Base-by-base conservation (phyloP, 2,329 filamentous ascomycete genomes). In the Rhinocladiella mackenziei region DNA sequence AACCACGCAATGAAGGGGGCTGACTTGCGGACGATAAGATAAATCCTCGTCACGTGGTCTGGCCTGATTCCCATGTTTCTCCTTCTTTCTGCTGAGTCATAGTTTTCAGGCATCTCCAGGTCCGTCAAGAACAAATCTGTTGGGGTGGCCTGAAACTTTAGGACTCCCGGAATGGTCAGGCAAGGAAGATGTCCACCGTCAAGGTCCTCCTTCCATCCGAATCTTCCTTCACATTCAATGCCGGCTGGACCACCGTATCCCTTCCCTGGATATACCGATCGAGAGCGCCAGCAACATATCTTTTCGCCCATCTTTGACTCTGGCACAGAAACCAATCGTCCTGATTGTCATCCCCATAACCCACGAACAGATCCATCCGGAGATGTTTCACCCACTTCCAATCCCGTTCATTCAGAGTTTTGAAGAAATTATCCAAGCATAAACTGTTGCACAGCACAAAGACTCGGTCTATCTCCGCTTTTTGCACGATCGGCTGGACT, bases 281-380 rank as follows among this genome's bases (percentile, higher is more conserved):
- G 13, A 51, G 29, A 11, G 42, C 30, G 19, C 49, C 45, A 10
- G 35, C 22, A 13, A 51, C 45, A 32, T 48, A 48, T 37, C 44
- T 28, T 18, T 15, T 48, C 3, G 49, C 45, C 49, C 49, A 51
- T 13, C 41, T 43, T 20, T 48, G 40, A 35, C 38, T 51, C 25
- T 51, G 49, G 32, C 36, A 28, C 6, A 51, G 28, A 18, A 51
- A 51, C 49, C 49, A 51, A 23, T 51, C 45, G 33, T 51, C 49
- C 23, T 48, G 40, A 17, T 31, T 34, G 25, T 35, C 33, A 6
- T 36, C 40, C 20, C 41, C 44, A 32, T 38, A 48, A 14, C 49
- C 49, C 14, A 51, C 41, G 25, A 51, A 51, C 23, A 51, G 14
- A 6, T 48, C 41, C 9, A 45, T 45, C 15, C 33, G 28, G 28